Evolutionary conservation across 1,284 basidiomycete genomes (phyloP).

Genomic region (Sporisorium sorghi): DNA sequence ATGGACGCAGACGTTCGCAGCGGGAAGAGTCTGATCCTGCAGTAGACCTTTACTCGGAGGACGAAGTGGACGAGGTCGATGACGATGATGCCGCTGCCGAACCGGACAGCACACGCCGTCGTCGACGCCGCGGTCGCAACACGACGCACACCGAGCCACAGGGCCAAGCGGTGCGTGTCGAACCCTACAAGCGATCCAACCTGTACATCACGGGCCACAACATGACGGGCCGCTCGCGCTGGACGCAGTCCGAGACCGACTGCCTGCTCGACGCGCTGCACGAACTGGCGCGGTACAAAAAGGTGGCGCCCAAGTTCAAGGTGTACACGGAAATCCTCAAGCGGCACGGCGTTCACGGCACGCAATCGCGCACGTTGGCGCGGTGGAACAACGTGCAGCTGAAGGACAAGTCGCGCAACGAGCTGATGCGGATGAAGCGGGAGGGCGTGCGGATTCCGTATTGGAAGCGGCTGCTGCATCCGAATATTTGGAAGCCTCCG

Average conservation of each 20-base stretch:
- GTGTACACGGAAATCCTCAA: conserved; percentile 47
- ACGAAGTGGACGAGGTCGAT: conserved; percentile 37
- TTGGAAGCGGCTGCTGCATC: conserved; percentile 50
- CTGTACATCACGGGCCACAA: conserved; percentile 57
- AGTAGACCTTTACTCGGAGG: conserved; percentile 3
- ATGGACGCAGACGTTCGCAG: not conserved
- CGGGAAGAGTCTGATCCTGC: conserved; percentile 23
- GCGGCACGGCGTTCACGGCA: conserved; percentile 43
- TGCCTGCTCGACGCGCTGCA: conserved; percentile 39
- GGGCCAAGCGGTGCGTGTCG: conserved; percentile 30
- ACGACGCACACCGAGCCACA: conserved; percentile 18
- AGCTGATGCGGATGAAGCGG: conserved; percentile 51
- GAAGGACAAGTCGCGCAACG: conserved; percentile 61
- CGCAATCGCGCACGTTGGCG: conserved; percentile 20
- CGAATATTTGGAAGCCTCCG: conserved; percentile 42
- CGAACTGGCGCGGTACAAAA: conserved; percentile 44
- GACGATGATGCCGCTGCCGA: conserved; percentile 9
- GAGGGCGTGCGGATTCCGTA: conserved; percentile 45
- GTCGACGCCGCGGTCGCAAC: conserved; percentile 15
- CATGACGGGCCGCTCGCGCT: conserved; percentile 42
- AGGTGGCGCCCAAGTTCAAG: conserved; percentile 37
- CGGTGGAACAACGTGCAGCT: conserved; percentile 61
- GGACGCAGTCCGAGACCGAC: conserved; percentile 36
- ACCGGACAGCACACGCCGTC: conserved; percentile 1
- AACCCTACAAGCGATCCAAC: conserved; percentile 45